phyloP scores from a whole-genome alignment of 441 rosid species.

The Gossypium laxum region DNA sequence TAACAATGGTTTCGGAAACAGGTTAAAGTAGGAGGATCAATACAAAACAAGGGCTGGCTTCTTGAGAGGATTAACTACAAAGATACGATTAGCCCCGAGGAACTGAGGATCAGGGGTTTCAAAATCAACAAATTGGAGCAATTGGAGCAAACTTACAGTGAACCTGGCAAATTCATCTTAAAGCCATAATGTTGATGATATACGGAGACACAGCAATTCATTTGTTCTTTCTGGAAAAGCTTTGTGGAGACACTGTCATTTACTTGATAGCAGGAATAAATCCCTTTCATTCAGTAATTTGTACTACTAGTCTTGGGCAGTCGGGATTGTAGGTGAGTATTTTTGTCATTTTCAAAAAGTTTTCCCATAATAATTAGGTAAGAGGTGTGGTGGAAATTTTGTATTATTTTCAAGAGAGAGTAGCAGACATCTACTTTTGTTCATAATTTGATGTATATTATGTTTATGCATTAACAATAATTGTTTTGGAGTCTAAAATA shows the following conservation, averaged over 20 bases:
- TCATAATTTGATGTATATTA: no score
- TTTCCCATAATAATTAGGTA: no score
- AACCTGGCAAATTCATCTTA: slow-evolving; percentile 45
- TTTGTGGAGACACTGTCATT: no score
- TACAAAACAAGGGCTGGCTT: slow-evolving; percentile 71
- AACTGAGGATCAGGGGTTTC: slow-evolving; percentile 69
- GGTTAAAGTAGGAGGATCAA: slow-evolving; percentile 59
- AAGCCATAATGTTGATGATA: slow-evolving; percentile 22
- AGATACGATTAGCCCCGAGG: slow-evolving; percentile 58
- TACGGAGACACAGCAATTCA: neutral
- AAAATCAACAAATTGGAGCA: slow-evolving; percentile 57
- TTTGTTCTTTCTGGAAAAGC: neutral
- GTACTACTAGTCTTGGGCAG: no score
- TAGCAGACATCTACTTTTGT: no score
- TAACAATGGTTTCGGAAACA: slow-evolving; percentile 20
- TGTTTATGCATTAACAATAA: no score
- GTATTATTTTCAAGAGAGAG: no score
- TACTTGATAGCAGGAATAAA: no score
- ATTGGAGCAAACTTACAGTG: slow-evolving; percentile 43
- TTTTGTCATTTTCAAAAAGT: no score
- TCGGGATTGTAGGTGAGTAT: no score
- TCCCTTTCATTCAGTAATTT: neutral
- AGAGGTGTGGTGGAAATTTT: no score
- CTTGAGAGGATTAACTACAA: slow-evolving; percentile 60
- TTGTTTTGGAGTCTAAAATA: no score